Percentiles rank a stretch among this genome's conserved stretches.
Conservation (phyloP, 495 filamentous ascomycete genomes). For the Daldinia grandis region DNA sequence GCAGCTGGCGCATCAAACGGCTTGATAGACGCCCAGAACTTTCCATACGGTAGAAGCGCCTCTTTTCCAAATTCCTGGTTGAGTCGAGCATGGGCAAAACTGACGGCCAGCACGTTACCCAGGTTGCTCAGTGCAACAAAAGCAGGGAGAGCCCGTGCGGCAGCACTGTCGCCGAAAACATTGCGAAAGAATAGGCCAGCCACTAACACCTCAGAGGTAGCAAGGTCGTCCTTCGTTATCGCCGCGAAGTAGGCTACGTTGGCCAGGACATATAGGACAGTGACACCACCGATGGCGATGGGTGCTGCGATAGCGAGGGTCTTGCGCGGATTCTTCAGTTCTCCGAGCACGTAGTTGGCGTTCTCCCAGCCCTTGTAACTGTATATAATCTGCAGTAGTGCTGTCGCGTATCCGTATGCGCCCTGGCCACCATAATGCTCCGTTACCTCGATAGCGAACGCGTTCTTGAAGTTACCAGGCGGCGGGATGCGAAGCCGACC, state of each 20-base stretch:
- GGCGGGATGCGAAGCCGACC: constrained; percentile 62
- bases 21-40: constrained; percentile 70
- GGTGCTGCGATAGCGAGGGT: constrained; percentile 72
- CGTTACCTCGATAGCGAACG: constrained; percentile 60
- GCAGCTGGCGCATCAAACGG: constrained; percentile 64
- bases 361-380: constrained; percentile 73
- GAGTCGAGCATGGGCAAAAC: constrained; percentile 73
- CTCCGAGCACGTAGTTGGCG: constrained; percentile 67
- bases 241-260: constrained; percentile 80
- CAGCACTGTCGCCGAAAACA: constrained; percentile 66
- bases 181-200: constrained; percentile 73
- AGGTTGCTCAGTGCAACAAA: constrained; percentile 77
- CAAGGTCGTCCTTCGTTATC: constrained; percentile 69
- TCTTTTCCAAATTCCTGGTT: constrained; percentile 73
- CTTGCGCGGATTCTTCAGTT: constrained; percentile 68
- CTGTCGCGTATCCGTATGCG: constrained; percentile 69
- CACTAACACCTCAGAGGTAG: constrained; percentile 65
- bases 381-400: constrained; percentile 73
- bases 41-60: constrained; percentile 68
- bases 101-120: constrained; percentile 74
- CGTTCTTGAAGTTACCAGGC: constrained; percentile 72
- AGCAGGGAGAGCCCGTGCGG: constrained; percentile 68
- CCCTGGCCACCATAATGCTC: constrained; percentile 59
- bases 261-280: constrained; percentile 71
- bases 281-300: constrained; percentile 66